Evolutionary conservation across 1,139 yeast species (phyloP).

Genomic region (Wickerhamiella pararugosa): DNA sequence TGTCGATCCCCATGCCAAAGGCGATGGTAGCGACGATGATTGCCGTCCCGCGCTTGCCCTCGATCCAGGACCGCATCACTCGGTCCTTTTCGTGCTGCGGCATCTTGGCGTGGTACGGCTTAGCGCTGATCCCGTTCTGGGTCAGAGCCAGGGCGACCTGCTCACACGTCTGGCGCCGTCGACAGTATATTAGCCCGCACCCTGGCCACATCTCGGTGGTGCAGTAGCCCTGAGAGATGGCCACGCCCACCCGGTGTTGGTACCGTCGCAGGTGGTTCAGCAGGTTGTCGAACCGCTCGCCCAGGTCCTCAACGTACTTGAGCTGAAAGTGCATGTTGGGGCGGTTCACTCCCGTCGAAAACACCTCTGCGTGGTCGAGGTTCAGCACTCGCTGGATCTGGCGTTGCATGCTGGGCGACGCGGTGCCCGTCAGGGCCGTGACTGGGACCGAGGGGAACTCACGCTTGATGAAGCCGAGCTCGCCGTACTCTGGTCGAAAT

Average conservation of each 20-base stretch:
- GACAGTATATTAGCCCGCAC: constrained; percentile 77
- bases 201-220: constrained; percentile 14
- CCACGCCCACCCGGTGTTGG: constrained; percentile 22
- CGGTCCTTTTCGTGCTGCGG: constrained; percentile 45
- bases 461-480: constrained; percentile 48
- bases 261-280: constrained; percentile 36
- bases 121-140: constrained; percentile 43
- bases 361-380: constrained; percentile 12
- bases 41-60: constrained; percentile 17
- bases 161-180: constrained; percentile 71
- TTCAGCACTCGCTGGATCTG: constrained; percentile 17
- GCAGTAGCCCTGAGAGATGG: constrained; percentile 2
- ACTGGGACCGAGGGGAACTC: constrained; percentile 61
- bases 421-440: constrained; percentile 85
- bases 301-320: constrained; percentile 24
- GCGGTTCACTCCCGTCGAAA: constrained; percentile 40
- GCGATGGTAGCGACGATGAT: constrained; percentile 63
- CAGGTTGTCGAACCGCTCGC: constrained; percentile 37
- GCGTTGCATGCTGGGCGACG: constrained; percentile 23
- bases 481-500: constrained; percentile 73
- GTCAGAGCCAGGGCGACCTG: constrained; percentile 46
- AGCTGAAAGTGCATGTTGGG: constrained; percentile 68
- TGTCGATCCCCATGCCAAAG: constrained; percentile 94
- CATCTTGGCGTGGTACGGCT: constrained; percentile 80
- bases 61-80: constrained; percentile 56